Evolutionary conservation across 768 basidiomycete genomes (phyloP), one percentile per base, ranked within the genome.

Genomic region (Boletus fagicola): DNA sequence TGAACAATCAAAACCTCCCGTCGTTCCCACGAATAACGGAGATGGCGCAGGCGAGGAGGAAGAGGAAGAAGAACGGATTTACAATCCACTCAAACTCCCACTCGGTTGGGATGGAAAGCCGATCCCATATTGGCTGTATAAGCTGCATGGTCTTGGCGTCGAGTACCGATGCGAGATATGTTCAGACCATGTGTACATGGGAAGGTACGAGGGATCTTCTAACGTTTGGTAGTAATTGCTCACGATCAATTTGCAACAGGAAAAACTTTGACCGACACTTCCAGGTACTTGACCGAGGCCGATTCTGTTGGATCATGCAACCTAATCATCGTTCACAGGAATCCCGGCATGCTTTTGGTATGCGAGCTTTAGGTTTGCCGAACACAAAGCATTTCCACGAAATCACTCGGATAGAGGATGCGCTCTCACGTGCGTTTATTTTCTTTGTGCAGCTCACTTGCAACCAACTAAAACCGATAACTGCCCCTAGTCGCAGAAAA

Each of bases 331-430:
- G 55, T 58, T 68, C 56, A 59, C 69, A 91, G 83, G 97, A 98
- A 79, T 91, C 93, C 28, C 81, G 95, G 54, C 97, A 99, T 75
- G 92, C 97, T 1, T 98, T 98, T 64, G 97, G 95, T 24, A 97
- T 99, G 94, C 88, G 94, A 48, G 94, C 96, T 12, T 81, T 99
- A 30, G 97, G 97, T 36, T 80, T 99, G 56, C 97, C 97, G 1
- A 98, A 98, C 63, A 98, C 96, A 2, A 98, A 96, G 74, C 97
- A 99, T 75, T 99, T 98, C 80, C 94, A 97, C 69, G 97, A 97
- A 74, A 98, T 99, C 58, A 98, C 94, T 26, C 85, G 88, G 51
- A 99, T 99, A 62, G 91, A 94, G 66, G 97, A 99, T 76, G 97
- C 95, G 0, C 83, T 99, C 54, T 84, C 94, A 33, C 78, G 96